Evolutionary conservation across 2,329 filamentous ascomycete genomes (phyloP).

Genomic region (Orbilia quercus): DNA sequence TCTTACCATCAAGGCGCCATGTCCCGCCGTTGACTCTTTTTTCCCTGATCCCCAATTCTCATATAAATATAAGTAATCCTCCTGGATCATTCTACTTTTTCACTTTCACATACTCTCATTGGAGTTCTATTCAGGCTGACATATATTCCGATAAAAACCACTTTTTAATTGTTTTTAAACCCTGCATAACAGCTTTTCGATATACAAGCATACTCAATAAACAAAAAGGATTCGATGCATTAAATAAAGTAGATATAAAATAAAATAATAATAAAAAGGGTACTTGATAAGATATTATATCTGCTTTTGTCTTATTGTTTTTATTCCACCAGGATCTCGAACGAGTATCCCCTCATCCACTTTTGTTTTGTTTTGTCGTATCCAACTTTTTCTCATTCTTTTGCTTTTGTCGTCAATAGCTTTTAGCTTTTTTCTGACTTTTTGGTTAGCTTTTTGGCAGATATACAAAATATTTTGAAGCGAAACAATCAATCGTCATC

Average conservation of each 20-base stretch:
- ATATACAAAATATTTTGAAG: conserved; percentile 24
- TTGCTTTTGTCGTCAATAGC: conserved; percentile 19
- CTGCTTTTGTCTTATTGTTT: conserved; percentile 45
- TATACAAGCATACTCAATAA: conserved; percentile 7
- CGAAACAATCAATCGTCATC: conserved; percentile 1
- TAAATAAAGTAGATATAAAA: too few relatives aligned
- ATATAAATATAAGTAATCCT: neutral
- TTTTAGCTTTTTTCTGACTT: conserved; percentile 46
- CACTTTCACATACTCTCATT: conserved; percentile 1
- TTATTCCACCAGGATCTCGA: neutral
- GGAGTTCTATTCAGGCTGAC: too few relatives aligned
- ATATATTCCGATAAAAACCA: neutral
- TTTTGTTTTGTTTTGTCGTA: conserved; percentile 24
- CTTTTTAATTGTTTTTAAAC: conserved; percentile 14
- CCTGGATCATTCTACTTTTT: neutral
- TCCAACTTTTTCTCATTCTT: conserved; percentile 44
- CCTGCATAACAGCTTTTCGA: conserved; percentile 2
- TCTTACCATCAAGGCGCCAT: conserved; percentile 48
- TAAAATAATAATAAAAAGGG: neutral
- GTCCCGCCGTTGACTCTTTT: neutral
- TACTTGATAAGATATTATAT: conserved; percentile 16
- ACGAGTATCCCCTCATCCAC: neutral
- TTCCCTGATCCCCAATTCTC: neutral
- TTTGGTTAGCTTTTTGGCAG: conserved; percentile 33
- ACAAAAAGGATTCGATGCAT: neutral